Percentiles rank a stretch among this genome's conserved stretches.
These are phyloP conservation scores for Lipomyces starkeyi DNA, from an alignment of 805 yeast genomes.

Conservation along the genomic window DNA sequence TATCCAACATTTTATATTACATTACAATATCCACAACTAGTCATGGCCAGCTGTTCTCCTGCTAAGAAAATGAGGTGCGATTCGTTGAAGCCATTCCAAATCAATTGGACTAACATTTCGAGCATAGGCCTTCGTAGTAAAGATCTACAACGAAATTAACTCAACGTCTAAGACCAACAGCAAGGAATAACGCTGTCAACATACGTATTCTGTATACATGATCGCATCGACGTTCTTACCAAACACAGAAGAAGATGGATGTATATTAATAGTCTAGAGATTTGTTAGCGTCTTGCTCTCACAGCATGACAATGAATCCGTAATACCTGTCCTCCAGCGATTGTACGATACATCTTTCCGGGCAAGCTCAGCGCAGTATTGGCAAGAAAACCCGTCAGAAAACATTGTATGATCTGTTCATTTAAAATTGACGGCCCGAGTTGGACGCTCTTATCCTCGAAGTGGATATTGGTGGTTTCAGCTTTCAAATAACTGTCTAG, in stretches of 20 bases:
- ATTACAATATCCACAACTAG: slow-evolving; percentile 1
- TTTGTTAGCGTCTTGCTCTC: background rate
- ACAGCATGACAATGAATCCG: background rate
- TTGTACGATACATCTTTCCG: slow-evolving; percentile 88
- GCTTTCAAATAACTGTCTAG: slow-evolving; percentile 51
- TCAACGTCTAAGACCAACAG: background rate
- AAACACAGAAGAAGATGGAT: slow-evolving; percentile 55
- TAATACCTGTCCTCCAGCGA: slow-evolving; percentile 70
- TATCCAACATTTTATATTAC: background rate
- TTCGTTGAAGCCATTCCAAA: slow-evolving; percentile 83
- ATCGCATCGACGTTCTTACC: slow-evolving; percentile 84
- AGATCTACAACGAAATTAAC: slow-evolving; percentile 44
- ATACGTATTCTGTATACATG: slow-evolving; percentile 91
- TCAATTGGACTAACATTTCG: slow-evolving; percentile 84
- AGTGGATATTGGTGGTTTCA: slow-evolving; percentile 3
- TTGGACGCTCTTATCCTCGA: background rate
- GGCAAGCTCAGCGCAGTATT: slow-evolving; percentile 96
- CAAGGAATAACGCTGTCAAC: background rate
- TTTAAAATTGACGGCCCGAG: slow-evolving; percentile 22
- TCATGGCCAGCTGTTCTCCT: slow-evolving; percentile 42
- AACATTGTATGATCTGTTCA: slow-evolving; percentile 71
- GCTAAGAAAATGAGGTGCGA: slow-evolving; percentile 69
- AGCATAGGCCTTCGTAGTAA: slow-evolving; percentile 90
- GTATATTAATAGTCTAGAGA: slow-evolving; percentile 29
- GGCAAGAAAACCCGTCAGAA: slow-evolving; percentile 79